Conservation (phyloP, 352 stramenopile genomes). For the Phytophthora megakarya region DNA sequence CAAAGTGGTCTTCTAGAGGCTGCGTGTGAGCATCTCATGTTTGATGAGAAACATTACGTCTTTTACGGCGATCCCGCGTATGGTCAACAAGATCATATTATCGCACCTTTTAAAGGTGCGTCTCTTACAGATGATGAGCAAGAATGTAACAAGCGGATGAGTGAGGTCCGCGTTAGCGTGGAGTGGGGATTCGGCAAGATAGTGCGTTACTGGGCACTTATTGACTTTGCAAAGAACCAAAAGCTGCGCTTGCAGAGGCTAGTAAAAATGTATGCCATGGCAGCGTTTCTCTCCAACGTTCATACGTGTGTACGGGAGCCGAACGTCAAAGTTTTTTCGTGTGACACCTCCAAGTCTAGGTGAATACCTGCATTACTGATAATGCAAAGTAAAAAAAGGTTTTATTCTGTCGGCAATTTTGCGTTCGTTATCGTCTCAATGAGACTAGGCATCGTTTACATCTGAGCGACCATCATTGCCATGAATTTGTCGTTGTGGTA, state of each 20-base stretch:
- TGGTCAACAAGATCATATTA: constrained; percentile 2
- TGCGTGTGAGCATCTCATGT: too few relatives aligned
- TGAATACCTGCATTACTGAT: too few relatives aligned
- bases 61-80: neutral
- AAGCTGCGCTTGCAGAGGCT: neutral
- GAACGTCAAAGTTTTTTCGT: constrained; percentile 3
- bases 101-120: constrained; percentile 3
- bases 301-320: neutral
- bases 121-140: constrained; percentile 4
- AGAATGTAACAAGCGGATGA: constrained; percentile 14
- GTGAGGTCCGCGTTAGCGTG: constrained; percentile 4
- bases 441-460: neutral
- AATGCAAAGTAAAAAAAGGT: too few relatives aligned
- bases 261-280: neutral
- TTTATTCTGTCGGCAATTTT: too few relatives aligned
- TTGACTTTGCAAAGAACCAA: neutral
- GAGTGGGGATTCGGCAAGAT: constrained; percentile 5
- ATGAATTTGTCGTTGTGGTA: neutral
- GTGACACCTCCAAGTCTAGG: too few relatives aligned
- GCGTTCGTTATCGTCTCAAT: neutral
- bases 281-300: neutral
- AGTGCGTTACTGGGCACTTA: neutral
- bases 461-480: neutral
- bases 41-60: too few relatives aligned
- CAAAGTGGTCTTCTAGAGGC: too few relatives aligned